Base-by-base conservation (phyloP, 1,139 yeast genomes). In the Saccharomyces hybrid region DNA sequence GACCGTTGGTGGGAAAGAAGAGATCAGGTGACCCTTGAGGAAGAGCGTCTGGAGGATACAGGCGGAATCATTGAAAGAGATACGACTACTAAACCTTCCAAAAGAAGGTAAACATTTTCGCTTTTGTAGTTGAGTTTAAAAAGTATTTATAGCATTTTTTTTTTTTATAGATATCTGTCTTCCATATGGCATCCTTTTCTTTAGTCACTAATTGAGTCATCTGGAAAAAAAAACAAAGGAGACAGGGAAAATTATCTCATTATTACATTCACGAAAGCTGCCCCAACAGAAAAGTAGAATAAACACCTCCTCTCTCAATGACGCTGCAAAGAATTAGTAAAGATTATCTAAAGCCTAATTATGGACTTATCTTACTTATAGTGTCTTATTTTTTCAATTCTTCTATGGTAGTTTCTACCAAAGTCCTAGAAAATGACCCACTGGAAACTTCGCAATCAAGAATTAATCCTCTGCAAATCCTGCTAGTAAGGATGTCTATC, bases 1-100 rank as follows among this genome's bases (percentile, higher is more conserved):
- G 95, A 86, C 60, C 81, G 98, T 74, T 93, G 96, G 95, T 93
- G 98, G 98, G 98, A 93, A 69, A 86, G 98, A 75, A 84, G 98
- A 74, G 98, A 93, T 67, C 95, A 86, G 63, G 84, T 91, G 26
- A 84, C 96, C 66, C 78, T 83, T 46, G 88, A 89, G 49, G 99
- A 93, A 72, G 98, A 91, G 63, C 82, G 82, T 66, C 74, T 88
- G 67, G 98, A 91, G 71, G 97, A 96, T 55, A 93, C 90, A 57
- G 96, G 88, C 26, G 96, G 88, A 58, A 84, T 91, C 46, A 75
- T 93, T n/a, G 97, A 90, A 65, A 82, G 81, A 64, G 96, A 88
- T 62, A 13, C 8, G 19, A 69, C 78, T n/a, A 62, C 81, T 3
- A 78, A 78, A 54, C 58, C 63, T 25, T 60, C 69, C 6, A 69